Conservation (phyloP, 1,284 basidiomycete genomes). For the Trichosporon ovoides region DNA sequence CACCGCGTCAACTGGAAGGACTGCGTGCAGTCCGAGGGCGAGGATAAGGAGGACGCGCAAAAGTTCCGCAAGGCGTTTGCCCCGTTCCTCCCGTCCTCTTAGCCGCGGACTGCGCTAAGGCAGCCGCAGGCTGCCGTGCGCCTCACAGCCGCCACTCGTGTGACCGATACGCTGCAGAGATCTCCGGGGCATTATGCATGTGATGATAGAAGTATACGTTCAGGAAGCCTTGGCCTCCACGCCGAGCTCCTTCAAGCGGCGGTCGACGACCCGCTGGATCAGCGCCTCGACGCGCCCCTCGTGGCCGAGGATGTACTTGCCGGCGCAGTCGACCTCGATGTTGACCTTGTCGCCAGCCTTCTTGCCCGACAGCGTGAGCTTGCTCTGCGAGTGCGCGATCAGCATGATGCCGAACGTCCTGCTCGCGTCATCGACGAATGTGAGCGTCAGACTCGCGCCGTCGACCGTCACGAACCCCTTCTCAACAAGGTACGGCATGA, state of each 20-base stretch:
- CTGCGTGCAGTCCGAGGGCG: conserved; percentile 70
- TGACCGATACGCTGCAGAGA: too few relatives aligned
- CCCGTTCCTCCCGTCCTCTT: conserved; percentile 57
- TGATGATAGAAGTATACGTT: background rate
- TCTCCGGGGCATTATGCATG: conserved; percentile 3
- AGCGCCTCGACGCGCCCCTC: conserved; percentile 57
- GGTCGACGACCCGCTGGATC: conserved; percentile 66
- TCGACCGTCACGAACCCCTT: conserved; percentile 97
- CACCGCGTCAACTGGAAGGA: conserved; percentile 85
- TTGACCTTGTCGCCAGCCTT: conserved; percentile 75
- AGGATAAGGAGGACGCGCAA: conserved; percentile 72
- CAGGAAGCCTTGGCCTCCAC: conserved; percentile 10
- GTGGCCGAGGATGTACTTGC: conserved; percentile 62
- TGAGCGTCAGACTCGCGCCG: conserved; percentile 88
- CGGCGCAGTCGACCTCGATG: conserved; percentile 63
- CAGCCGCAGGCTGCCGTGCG: background rate
- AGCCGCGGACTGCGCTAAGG: too few relatives aligned
- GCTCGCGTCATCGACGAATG: conserved; percentile 65
- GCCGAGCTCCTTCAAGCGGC: conserved; percentile 17
- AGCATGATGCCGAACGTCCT: conserved; percentile 84
- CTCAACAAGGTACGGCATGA: conserved; percentile 81
- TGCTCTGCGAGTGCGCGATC: conserved; percentile 87
- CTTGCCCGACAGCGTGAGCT: conserved; percentile 77
- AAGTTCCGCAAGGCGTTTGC: conserved; percentile 76
- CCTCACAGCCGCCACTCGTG: too few relatives aligned